phyloP scores from a whole-genome alignment of 306 rosid species.

The Ochetophila trinervis region DNA sequence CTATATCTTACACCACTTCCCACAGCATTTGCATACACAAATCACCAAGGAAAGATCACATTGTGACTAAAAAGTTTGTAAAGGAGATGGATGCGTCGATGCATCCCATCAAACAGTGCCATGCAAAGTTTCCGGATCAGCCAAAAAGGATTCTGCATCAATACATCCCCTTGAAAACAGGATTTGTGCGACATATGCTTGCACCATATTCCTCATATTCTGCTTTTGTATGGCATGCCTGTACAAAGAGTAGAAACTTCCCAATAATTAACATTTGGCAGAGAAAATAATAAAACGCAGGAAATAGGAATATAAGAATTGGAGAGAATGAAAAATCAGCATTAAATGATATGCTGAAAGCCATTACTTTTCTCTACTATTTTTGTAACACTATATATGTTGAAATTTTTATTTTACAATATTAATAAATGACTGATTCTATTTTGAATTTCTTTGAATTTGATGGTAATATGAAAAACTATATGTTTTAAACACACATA shows the following conservation, averaged over 20 bases:
- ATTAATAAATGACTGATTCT: too few relatives aligned
- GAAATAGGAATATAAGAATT: background rate
- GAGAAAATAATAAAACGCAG: background rate
- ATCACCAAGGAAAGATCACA: slow-evolving; percentile 24
- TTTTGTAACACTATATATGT: too few relatives aligned
- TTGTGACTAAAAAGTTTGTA: slow-evolving; percentile 13
- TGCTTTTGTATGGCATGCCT: slow-evolving; percentile 99
- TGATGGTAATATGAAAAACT: too few relatives aligned
- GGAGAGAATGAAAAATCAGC: background rate
- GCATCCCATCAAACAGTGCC: slow-evolving; percentile 20
- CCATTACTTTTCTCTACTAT: too few relatives aligned
- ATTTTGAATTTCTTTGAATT: too few relatives aligned
- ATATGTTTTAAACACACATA: background rate
- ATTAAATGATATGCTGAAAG: background rate
- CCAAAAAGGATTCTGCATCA: slow-evolving; percentile 42
- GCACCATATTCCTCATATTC: slow-evolving; percentile 97
- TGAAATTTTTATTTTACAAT: too few relatives aligned
- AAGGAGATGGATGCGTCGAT: slow-evolving; percentile 20
- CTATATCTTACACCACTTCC: slow-evolving; percentile 57
- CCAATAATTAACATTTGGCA: slow-evolving; percentile 7
- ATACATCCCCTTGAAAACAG: slow-evolving; percentile 99
- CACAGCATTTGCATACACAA: slow-evolving; percentile 21
- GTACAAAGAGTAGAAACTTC: slow-evolving; percentile 31
- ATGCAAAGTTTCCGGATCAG: slow-evolving; percentile 28
- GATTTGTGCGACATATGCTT: slow-evolving; percentile 95